phyloP scores from a whole-genome alignment of 805 yeast genomes.

The Candida ponderosae region DNA sequence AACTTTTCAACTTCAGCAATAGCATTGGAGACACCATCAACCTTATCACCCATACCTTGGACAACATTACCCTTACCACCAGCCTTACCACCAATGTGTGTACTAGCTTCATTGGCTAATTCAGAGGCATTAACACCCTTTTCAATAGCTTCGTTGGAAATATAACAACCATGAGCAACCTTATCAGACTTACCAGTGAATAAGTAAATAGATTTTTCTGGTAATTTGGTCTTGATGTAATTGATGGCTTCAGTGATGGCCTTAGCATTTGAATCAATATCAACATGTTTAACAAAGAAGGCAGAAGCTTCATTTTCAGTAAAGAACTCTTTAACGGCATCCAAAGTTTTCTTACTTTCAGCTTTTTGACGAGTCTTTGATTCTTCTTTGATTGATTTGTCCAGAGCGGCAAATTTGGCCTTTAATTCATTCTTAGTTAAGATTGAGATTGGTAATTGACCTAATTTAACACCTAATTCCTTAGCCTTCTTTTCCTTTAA shows the following conservation, averaged over 20 bases:
- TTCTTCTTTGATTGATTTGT: conserved; percentile 84
- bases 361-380: conserved; percentile 81
- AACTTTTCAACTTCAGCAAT: conserved; percentile 58
- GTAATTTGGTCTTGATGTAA: conserved; percentile 67
- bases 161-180: conserved; percentile 93
- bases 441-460: conserved; percentile 76
- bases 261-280: conserved; percentile 78
- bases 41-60: conserved; percentile 94
- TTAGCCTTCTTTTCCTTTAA: conserved; percentile 77
- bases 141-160: conserved; percentile 61
- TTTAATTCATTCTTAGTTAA: conserved; percentile 70
- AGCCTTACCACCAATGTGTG: conserved; percentile 87
- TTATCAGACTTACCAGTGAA: conserved; percentile 67
- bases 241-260: conserved; percentile 91
- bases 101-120: conserved; percentile 63
- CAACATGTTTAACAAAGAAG: conserved; percentile 60
- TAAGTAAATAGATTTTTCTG: conserved; percentile 70
- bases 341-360: conserved; percentile 76
- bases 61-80: conserved; percentile 97
- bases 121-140: conserved; percentile 71
- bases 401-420: conserved; percentile 67
- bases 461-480: conserved; percentile 76
- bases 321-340: conserved; percentile 67
- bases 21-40: conserved; percentile 63
- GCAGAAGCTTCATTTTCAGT: conserved; percentile 39